Evolutionary conservation across 106 monocot species (phyloP), one percentile per base, ranked within the genome.

Genomic region (Acorus calamus): DNA sequence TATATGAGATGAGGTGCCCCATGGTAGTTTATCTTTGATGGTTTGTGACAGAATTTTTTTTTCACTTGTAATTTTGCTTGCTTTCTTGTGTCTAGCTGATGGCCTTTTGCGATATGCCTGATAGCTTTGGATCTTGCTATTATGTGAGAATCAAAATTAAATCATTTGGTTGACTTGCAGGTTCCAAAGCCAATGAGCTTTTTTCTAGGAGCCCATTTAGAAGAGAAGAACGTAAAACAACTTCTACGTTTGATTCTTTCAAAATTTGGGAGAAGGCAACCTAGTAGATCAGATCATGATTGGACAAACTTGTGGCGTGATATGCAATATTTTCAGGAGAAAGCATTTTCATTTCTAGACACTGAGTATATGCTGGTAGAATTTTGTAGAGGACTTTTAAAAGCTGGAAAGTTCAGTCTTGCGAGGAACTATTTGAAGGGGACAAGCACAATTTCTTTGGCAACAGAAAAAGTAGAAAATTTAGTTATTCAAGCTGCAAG

Each of bases 341-440:
- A 84, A 59, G 89, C 86, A 62, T 94, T 94, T 72, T 67, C 81
- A 69, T 87, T 84, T 78, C 83, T 94, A 74, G 94, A 94, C 75
- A 62, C 65, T 58, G 94, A 94, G 65, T 90, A 82, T 68, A 82
- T 89, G 70, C 82, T 94, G 11, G 56, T 75, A 60, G 94, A 94
- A 71, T 94, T 87, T 74, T 82, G 84, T 44, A 84, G 87, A 72
- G 94, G 86, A 14, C 84, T 94, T 67, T 52, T 94, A 63, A 94
- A 94, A 76, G 89, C 90, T 68, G 90, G 86, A 42, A 94, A 89
- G 72, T 90, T 94, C 70, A 82, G 86, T 10, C 84, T 94, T 71
- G 94, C 94, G 68, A 86, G 94, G 52, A 89, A 87, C 76, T 94
- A 94, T 66, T 64, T 90, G n/a, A 86, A 85, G 71, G 93, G 89